A percentile compares a stretch with the other conserved stretches of the same genome.
Evolutionary conservation across 2,329 filamentous ascomycete genomes (phyloP).

Genomic region (Nannizziopsis barbatae): DNA sequence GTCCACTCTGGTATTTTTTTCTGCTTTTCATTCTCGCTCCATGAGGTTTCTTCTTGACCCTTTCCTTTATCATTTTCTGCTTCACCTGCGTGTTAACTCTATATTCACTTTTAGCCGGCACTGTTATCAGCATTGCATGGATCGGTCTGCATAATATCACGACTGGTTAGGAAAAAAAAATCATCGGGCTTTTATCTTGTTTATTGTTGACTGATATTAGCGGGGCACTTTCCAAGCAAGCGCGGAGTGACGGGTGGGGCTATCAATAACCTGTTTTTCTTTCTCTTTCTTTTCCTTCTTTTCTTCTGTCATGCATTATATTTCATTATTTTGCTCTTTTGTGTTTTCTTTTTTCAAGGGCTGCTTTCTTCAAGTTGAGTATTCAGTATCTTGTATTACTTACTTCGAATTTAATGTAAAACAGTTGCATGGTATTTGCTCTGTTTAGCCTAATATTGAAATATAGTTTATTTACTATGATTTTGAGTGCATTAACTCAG

Average conservation of each 20-base stretch:
- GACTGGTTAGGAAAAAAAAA: not conserved
- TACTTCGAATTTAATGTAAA: too few species aligned
- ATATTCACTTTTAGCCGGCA: slow-evolving; percentile 1
- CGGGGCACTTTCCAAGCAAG: slow-evolving; percentile 1
- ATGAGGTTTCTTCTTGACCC: not conserved
- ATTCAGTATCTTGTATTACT: too few species aligned
- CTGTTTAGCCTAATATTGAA: too few species aligned
- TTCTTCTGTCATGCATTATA: not conserved
- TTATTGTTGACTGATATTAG: not conserved
- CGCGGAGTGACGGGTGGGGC: not conserved
- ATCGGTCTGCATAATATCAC: not conserved
- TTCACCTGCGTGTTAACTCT: slow-evolving; percentile 13
- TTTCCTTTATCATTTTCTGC: too few species aligned
- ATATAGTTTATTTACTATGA: too few species aligned
- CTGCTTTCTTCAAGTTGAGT: too few species aligned
- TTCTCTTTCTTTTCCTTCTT: not conserved
- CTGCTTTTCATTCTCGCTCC: not conserved
- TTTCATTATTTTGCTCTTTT: too few species aligned
- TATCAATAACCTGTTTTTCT: not conserved
- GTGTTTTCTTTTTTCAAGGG: too few species aligned
- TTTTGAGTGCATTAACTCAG: too few species aligned
- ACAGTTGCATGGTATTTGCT: too few species aligned
- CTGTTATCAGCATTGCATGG: not conserved
- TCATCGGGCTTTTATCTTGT: not conserved
- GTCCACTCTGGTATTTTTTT: slow-evolving; percentile 3